Evolutionary conservation across 805 yeast genomes (phyloP), one percentile per base, ranked within the genome.

Genomic region (Yarrowia sp.): DNA sequence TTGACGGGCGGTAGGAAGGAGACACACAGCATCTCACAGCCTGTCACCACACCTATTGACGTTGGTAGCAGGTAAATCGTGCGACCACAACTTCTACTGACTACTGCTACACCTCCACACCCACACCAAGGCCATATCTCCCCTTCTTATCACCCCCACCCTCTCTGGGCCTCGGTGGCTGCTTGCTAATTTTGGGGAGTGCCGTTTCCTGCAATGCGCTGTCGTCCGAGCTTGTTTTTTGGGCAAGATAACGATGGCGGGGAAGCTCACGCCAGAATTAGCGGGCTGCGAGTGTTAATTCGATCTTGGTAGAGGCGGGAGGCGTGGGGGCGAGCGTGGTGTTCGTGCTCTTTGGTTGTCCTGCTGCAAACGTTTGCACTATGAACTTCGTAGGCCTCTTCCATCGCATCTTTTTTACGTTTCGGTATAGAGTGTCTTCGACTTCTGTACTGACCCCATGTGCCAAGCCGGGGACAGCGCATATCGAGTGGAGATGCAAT

Each of bases 141-240:
- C 40, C 19, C 9, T 22, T n/a, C 65, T 59, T 45, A 45, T 59
- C 52, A 43, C 52, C 65, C 65, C 52, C 65, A 43, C 65, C 52
- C 65, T 26, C 36, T 35, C 8, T n/a, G 40, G 64, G 64, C 50
- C 50, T 45, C 65, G 52, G 63, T 59, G 65, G 65, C 65, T 59
- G 65, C 65, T 59, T 59, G 65, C 63, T 56, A 56, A 56, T 59
- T 45, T 59, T 32, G 65, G 52, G 42, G 52, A 59, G 65, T 59
- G 65, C 65, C 65, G 65, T 59, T 59, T 59, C 65, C 65, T 59
- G 65, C 65, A 59, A 59, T 43, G 65, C 65, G 52, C 65, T 32
- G 65, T 45, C 50, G 42, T 16, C 48, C 65, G 65, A 59, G 65
- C 35, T 59, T 59, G 36, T 43, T 32, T 59, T 43, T 45, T 59